Base-by-base conservation (phyloP, 202 grass and related monocot genomes). In the Alloteropsis angusta region DNA sequence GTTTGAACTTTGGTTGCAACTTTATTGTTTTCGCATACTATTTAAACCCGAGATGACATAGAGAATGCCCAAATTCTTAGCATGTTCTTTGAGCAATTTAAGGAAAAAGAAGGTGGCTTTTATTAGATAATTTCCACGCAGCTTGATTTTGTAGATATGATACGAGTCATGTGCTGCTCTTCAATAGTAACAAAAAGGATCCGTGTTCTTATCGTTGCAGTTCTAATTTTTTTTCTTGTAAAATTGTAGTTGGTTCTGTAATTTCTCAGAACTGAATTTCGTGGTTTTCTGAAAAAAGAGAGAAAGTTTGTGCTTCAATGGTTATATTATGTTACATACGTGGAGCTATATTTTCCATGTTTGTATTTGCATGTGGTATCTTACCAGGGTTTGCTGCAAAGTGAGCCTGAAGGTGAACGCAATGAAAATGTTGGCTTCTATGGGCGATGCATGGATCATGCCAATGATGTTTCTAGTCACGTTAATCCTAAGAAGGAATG, bases 391-490 rank as follows among this genome's bases (percentile, higher is more conserved):
- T 79, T 98, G 74, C 59, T 98, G 65, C 95, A 98, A 95, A 98
- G 85, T 74, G 92, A 98, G 28, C 74, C 83, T 19, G 95, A 98
- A 95, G 95, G 89, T 39, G 85, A 90, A 66, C 55, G 71, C 77
- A 77, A 85, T 73, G 89, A 95, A 73, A 93, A 85, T 9, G 76
- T 98, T 81, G 92, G 95, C 13, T 98, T 98, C 87, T 95, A 95
- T 75, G 95, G 92, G 79, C 80, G 80, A 88, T 98, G 95, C 37
- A 48, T 89, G 42, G 66, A 89, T 88, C 95, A 98, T 73, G 87
- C 85, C 64, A 89, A 61, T 53, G 81, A 84, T 55, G 41, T 62
- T 62, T 54, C 82, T 57, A 63, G 84, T 48, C 80, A 64, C 1
- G 14, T 72, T 76, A 84, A 86, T 58, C 58, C 73, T 68, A 61